A percentile compares a stretch with the other conserved stretches of the same genome.
phyloP scores from a whole-genome alignment of 2,329 filamentous ascomycete species.

The Botrytis cinerea region DNA sequence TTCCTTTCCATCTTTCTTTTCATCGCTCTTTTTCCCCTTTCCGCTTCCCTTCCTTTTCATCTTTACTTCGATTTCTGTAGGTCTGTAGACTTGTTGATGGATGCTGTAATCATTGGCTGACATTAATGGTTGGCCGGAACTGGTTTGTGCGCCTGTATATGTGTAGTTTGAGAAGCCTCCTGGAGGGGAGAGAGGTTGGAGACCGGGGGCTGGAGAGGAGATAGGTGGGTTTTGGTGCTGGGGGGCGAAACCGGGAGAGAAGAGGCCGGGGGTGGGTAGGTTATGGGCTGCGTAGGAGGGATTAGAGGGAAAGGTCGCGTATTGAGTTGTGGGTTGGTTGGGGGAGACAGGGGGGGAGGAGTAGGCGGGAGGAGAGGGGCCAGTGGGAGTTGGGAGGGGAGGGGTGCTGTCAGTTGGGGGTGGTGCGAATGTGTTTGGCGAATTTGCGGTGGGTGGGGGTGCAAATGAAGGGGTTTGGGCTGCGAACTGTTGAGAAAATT shows the following conservation, averaged over 20 bases:
- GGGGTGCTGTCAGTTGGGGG: constrained; percentile 30
- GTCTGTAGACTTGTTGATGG: constrained; percentile 70
- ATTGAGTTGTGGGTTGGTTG: constrained; percentile 45
- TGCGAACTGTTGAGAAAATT: constrained; percentile 26
- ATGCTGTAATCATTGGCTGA: constrained; percentile 53
- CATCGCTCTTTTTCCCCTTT: background rate
- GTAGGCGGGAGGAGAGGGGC: constrained; percentile 27
- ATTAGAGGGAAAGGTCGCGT: constrained; percentile 49
- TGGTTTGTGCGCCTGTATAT: constrained; percentile 42
- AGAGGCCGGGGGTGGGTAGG: constrained; percentile 40
- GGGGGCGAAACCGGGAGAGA: constrained; percentile 28
- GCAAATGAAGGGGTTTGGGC: constrained; percentile 27
- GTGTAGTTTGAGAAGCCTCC: constrained; percentile 60
- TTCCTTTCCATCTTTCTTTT: constrained; percentile 39
- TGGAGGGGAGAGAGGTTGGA: constrained; percentile 44
- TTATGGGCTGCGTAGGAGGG: constrained; percentile 47
- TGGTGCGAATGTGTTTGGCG: constrained; percentile 35
- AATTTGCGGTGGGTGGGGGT: constrained; percentile 34
- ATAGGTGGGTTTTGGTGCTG: constrained; percentile 22
- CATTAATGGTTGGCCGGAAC: constrained; percentile 40
- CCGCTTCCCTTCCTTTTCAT: constrained; percentile 43
- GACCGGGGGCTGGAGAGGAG: constrained; percentile 18
- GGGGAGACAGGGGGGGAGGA: constrained; percentile 21
- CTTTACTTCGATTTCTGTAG: constrained; percentile 61
- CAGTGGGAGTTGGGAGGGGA: constrained; percentile 15